phyloP scores from a whole-genome alignment of 2,329 filamentous ascomycete genomes.

The Neophaeococcomyces aloes region DNA sequence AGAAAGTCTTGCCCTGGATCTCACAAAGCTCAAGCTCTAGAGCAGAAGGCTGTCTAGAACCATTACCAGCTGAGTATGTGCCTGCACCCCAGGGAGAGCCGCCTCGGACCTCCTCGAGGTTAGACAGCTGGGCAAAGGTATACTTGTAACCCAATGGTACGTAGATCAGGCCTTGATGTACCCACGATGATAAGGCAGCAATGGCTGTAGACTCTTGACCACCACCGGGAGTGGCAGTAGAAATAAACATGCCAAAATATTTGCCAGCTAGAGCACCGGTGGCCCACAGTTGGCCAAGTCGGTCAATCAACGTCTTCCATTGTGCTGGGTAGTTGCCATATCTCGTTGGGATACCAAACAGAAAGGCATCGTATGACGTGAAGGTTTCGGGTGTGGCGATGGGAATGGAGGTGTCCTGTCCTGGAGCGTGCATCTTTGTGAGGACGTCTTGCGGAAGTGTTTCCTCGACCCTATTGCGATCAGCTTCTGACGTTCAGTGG shows the following conservation, averaged over 20 bases:
- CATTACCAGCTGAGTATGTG: slow-evolving; percentile 69
- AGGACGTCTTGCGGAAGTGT: slow-evolving; percentile 78
- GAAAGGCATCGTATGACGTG: slow-evolving; percentile 71
- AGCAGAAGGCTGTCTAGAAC: slow-evolving; percentile 66
- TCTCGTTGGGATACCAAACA: slow-evolving; percentile 88
- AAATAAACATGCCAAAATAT: slow-evolving; percentile 82
- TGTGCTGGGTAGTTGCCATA: slow-evolving; percentile 97
- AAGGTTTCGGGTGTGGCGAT: slow-evolving; percentile 53
- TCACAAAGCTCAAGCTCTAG: slow-evolving; percentile 71
- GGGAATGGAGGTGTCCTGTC: slow-evolving; percentile 56
- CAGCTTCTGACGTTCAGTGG: slow-evolving; percentile 63
- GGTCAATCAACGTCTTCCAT: slow-evolving; percentile 82
- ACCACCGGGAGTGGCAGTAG: slow-evolving; percentile 71
- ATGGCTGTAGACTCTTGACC: slow-evolving; percentile 87
- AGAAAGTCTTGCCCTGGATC: slow-evolving; percentile 79
- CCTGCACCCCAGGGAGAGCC: slow-evolving; percentile 89
- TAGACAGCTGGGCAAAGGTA: slow-evolving; percentile 57
- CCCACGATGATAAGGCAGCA: slow-evolving; percentile 68
- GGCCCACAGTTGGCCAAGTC: slow-evolving; percentile 75
- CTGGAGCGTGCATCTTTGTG: slow-evolving; percentile 77
- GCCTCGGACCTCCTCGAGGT: slow-evolving; percentile 71
- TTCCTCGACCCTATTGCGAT: slow-evolving; percentile 56
- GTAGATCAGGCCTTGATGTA: slow-evolving; percentile 91
- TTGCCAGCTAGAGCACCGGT: slow-evolving; percentile 72
- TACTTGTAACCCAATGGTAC: slow-evolving; percentile 91